Conservation (phyloP, 1,139 yeast genomes). For the Arxiozyma slooffiae region DNA sequence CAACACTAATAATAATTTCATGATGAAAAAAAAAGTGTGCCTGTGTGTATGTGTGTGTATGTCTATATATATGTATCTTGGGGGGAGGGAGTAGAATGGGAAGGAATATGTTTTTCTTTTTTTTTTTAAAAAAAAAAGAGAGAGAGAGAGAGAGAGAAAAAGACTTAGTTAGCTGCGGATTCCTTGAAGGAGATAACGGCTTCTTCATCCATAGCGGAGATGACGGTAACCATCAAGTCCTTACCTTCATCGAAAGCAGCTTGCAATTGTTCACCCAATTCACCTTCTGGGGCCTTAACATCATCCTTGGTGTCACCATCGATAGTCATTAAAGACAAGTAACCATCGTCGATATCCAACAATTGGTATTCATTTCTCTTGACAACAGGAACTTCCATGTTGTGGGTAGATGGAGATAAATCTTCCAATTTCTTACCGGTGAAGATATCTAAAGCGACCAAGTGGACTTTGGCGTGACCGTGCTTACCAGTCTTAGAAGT, state of each 20-base stretch:
- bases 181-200: slow-evolving; percentile 97
- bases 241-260: slow-evolving; percentile 97
- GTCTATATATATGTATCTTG: too few species aligned
- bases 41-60: too few species aligned
- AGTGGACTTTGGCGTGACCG: slow-evolving; percentile 99
- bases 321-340: slow-evolving; percentile 88
- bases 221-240: slow-evolving; percentile 91
- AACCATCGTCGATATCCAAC: slow-evolving; percentile 97
- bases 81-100: neutral
- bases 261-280: slow-evolving; percentile 88
- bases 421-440: slow-evolving; percentile 99
- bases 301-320: slow-evolving; percentile 99
- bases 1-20: too few species aligned
- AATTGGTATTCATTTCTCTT: slow-evolving; percentile 91
- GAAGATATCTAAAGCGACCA: too few species aligned
- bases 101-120: neutral
- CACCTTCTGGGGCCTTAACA: slow-evolving; percentile 96
- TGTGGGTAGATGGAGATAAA: slow-evolving; percentile 99
- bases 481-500: slow-evolving; percentile 99
- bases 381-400: slow-evolving; percentile 99
- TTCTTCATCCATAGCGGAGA: slow-evolving; percentile 98
- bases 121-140: too few species aligned
- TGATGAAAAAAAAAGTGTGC: too few species aligned
- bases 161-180: slow-evolving; percentile 62
- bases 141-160: too few species aligned